Base-by-base conservation (phyloP, 2,329 filamentous ascomycete species). In the Arthrocladium fulminans region DNA sequence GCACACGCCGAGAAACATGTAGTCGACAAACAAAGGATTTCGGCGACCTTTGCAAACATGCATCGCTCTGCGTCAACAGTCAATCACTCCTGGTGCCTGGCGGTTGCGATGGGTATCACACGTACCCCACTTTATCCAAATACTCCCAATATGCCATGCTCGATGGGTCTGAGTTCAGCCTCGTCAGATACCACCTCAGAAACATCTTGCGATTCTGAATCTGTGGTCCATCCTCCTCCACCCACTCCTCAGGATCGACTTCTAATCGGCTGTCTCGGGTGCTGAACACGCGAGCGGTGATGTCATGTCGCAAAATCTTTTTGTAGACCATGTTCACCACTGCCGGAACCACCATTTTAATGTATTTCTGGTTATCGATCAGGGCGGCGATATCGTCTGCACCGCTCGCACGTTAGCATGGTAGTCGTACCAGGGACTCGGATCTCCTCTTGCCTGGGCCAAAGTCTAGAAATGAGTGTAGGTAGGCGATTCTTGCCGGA, bases 251-350 rank as follows among this genome's bases (percentile, higher is more conserved):
- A 12, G 84, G 73, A 2, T 81, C 79, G 0, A 80, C 81, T 56
- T 86, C 81, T 53, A 80, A 82, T 35, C 78, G 80, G 7, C 74
- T 77, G 47, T 73, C 71, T 40, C 73, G 65, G 1, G 74, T 79
- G 50, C 80, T 75, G 63, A 90, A 88, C 12, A 84, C 84, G 46
- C 84, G 77, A 1, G 86, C 84, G 3, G 86, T 92, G 63, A 90
- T 86, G 62, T 90, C 86, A 66, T 86, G 86, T 60, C 81, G 78
- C 9, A 90, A 72, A 0, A 92, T 75, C 63, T 90, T 90, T 61
- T 81, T 81, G 71, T 90, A 92, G 27, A 90, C 84, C 51, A 88
- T 85, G 66, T 89, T 88, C 60, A 90, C 85, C 19, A 92, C 77
- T 39, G 85, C 82, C 1, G 87, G 87, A 54, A 90, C 88, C 25